A percentile compares a stretch with the other conserved stretches of the same genome.
Evolutionary conservation across 768 basidiomycete genomes (phyloP).

Genomic region (Lactifluus hygrophoroides): DNA sequence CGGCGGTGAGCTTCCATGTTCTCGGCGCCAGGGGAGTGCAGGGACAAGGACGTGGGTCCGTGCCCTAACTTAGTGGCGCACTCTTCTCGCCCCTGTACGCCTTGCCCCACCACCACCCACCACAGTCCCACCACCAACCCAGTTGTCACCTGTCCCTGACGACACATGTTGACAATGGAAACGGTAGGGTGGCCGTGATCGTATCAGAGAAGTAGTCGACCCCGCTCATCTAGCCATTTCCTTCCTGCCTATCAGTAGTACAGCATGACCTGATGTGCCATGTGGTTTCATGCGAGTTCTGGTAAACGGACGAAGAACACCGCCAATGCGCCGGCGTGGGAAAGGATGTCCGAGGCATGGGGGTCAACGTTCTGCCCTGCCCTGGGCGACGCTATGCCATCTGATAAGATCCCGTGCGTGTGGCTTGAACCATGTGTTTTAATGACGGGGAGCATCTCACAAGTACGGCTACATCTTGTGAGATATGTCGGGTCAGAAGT

Average conservation of each 20-base stretch:
- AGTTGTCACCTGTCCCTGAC: not conserved
- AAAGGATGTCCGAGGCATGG: not conserved
- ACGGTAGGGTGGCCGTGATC: not conserved
- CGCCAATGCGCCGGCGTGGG: conserved; percentile 14
- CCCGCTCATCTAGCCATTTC: not conserved
- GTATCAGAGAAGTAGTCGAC: not conserved
- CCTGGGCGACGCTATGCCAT: not conserved
- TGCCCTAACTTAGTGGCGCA: not conserved
- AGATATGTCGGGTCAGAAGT: not conserved
- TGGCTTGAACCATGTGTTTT: not conserved
- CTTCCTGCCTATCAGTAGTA: not conserved
- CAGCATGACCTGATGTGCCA: not conserved
- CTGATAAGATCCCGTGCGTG: conserved; percentile 4
- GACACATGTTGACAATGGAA: not conserved
- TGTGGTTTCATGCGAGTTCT: not conserved
- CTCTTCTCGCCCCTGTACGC: not conserved
- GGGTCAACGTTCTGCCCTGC: not conserved
- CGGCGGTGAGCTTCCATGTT: not conserved
- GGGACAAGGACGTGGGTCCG: not conserved
- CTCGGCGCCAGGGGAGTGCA: not conserved
- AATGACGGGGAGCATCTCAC: not conserved
- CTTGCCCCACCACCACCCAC: not conserved
- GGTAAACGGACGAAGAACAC: not conserved
- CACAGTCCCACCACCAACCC: not conserved
- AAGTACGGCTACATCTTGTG: not conserved